phyloP scores from a whole-genome alignment of 331 rosid species.

The Quercus lobata region DNA sequence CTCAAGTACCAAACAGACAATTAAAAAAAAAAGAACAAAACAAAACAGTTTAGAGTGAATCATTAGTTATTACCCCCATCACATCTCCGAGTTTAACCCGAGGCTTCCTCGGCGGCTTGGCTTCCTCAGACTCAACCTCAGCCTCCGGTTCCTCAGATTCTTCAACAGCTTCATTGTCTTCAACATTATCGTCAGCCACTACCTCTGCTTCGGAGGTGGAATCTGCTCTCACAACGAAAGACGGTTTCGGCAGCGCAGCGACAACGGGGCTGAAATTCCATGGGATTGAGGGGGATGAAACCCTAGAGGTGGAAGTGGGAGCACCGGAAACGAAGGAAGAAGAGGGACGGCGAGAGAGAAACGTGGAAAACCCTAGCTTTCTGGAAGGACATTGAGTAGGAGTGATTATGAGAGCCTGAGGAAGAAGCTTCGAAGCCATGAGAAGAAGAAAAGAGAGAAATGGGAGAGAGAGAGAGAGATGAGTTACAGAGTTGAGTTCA shows the following conservation, averaged over 20 bases:
- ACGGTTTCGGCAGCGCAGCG: conserved; percentile 27
- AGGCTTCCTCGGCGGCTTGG: conserved; percentile 54
- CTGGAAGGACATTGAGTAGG: conserved; percentile 36
- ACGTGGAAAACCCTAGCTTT: conserved; percentile 38
- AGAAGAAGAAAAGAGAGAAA: background rate
- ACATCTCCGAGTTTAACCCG: conserved; percentile 89
- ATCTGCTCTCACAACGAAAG: conserved; percentile 57
- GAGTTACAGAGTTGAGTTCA: conserved; percentile 22
- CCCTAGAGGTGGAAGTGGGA: conserved; percentile 29
- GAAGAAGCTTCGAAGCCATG: conserved; percentile 74
- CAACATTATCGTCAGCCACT: conserved; percentile 5
- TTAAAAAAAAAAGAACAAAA: background rate
- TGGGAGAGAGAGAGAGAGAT: conserved; percentile 3
- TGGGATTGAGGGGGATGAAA: conserved; percentile 40
- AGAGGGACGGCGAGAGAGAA: conserved; percentile 26
- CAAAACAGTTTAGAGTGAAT: background rate
- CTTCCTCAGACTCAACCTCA: conserved; percentile 31
- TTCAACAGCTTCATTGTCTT: conserved; percentile 26
- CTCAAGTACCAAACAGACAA: background rate
- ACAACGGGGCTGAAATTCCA: conserved; percentile 38
- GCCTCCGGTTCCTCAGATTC: conserved; percentile 41
- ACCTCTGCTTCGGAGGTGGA: conserved; percentile 31
- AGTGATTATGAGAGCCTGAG: conserved; percentile 52
- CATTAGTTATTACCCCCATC: conserved; percentile 75
- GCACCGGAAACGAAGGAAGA: conserved; percentile 17